phyloP scores from a whole-genome alignment of 305 asterid genomes.

The Fraxinus dipetala region DNA sequence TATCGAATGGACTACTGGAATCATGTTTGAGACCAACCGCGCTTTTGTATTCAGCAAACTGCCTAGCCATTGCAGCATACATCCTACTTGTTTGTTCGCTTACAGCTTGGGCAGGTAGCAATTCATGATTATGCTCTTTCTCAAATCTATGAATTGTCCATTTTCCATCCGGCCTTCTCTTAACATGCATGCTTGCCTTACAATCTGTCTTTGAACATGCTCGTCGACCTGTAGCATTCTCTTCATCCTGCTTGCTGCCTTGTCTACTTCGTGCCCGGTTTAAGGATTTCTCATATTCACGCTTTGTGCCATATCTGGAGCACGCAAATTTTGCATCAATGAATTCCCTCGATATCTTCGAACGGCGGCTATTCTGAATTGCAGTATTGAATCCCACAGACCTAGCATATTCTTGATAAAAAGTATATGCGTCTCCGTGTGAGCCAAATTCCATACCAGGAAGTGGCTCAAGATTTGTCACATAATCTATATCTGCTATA shows the following conservation, averaged over 20 bases:
- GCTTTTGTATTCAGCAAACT: conserved; percentile 85
- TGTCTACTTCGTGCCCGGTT: conserved; percentile 83
- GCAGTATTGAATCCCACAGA: conserved; percentile 82
- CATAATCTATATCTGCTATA: conserved; percentile 50
- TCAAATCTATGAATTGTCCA: conserved; percentile 93
- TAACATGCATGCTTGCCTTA: conserved; percentile 96
- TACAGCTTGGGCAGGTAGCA: conserved; percentile 95
- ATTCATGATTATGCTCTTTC: conserved; percentile 90
- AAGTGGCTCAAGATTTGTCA: conserved; percentile 78
- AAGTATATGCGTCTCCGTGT: conserved; percentile 80
- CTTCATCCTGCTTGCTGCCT: conserved; percentile 75
- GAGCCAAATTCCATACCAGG: conserved; percentile 88
- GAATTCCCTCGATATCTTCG: conserved; percentile 79
- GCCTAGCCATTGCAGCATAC: conserved; percentile 93
- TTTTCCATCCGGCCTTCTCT: conserved; percentile 85
- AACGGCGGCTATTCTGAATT: conserved; percentile 82
- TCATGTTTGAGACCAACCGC: conserved; percentile 75
- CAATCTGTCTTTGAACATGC: conserved; percentile 93
- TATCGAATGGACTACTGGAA: conserved; percentile 65
- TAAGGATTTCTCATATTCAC: conserved; percentile 79
- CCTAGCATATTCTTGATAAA: conserved; percentile 84
- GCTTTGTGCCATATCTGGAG: conserved; percentile 83
- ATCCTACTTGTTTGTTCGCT: conserved; percentile 88
- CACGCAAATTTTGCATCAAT: conserved; percentile 85
- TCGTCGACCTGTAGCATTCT: conserved; percentile 85